Evolutionary conservation across 2,329 filamentous ascomycete genomes (phyloP), one percentile per base, ranked within the genome.

Genomic region (Metarhizium robertsii): DNA sequence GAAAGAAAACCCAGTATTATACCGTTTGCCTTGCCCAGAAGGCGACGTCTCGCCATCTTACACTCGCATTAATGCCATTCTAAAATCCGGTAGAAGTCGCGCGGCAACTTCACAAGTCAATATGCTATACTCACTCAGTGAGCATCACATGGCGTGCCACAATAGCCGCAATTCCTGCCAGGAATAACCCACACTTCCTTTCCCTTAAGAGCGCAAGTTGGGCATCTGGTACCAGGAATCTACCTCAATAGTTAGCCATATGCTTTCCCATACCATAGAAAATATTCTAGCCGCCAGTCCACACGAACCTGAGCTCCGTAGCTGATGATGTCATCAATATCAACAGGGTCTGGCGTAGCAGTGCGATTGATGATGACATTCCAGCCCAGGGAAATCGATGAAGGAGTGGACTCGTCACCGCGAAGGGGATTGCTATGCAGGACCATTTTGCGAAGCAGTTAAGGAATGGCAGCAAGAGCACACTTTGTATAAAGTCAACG

Each of bases 111-210:
- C n/a, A 45, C 8, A 45, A 25, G 42, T 45, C 18, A 45, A 16
- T 45, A 13, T 13, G 7, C 18, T 20, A 16, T 30, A 30, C 38
- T 57, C 25, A 46, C 50, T 45, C 57, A 55, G 13, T 55, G 46
- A 18, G 36, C 45, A 49, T 67, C 68, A 50, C 69, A 72, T 4
- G 75, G 72, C 29, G 76, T 78, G 52, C 77, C 76, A 65, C 77
- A 80, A 60, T 76, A 74, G 36, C 73, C 73, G 62, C 79, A 81
- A 52, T 69, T 68, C 55, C 75, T 73, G 53, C 79, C 79, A 36
- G 77, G 78, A 58, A 80, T 78, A 29, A 81, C 79, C 79, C 79
- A 81, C 47, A 78, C 75, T 61, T 80, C 79, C 58, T 75, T 70
- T 57, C 79, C 79, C 49, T 71, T 68, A 46, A 68, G 64, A 52